Evolutionary conservation across 2,329 filamentous ascomycete species (phyloP).

Genomic region (Celoporthe dispersa): DNA sequence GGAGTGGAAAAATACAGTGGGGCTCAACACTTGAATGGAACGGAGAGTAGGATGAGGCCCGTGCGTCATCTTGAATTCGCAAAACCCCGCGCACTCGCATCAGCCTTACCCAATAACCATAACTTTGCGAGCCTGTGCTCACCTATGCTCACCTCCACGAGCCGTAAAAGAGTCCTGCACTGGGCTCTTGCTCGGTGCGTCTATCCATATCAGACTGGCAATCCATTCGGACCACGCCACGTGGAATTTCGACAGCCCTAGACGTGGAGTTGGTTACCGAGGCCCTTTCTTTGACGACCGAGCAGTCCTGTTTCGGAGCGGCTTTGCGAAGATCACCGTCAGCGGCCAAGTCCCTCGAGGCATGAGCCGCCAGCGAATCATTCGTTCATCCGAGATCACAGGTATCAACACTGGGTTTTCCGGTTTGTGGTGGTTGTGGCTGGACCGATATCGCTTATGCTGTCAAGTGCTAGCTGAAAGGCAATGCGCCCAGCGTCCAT

Average conservation of each 20-base stretch:
- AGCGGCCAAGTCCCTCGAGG: neutral
- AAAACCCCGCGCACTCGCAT: neutral
- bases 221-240: neutral
- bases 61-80: constrained; percentile 6
- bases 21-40: too few species aligned
- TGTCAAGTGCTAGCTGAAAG: constrained; percentile 3
- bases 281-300: neutral
- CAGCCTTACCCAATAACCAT: neutral
- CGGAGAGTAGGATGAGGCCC: constrained; percentile 10
- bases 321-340: neutral
- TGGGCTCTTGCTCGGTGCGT: neutral
- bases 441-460: constrained; percentile 13
- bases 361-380: neutral
- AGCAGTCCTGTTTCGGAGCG: constrained; percentile 11
- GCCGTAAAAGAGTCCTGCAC: neutral
- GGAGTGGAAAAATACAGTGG: too few species aligned
- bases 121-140: too few species aligned
- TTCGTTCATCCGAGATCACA: neutral
- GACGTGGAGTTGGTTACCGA: neutral
- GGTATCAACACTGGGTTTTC: neutral
- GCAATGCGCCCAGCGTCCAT: neutral
- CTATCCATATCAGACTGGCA: neutral
- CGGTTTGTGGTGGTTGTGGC: neutral
- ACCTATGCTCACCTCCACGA: neutral
- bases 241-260: neutral